Conservation (phyloP, 164 flowering plant genomes). For the Macadamia integrifolia region DNA sequence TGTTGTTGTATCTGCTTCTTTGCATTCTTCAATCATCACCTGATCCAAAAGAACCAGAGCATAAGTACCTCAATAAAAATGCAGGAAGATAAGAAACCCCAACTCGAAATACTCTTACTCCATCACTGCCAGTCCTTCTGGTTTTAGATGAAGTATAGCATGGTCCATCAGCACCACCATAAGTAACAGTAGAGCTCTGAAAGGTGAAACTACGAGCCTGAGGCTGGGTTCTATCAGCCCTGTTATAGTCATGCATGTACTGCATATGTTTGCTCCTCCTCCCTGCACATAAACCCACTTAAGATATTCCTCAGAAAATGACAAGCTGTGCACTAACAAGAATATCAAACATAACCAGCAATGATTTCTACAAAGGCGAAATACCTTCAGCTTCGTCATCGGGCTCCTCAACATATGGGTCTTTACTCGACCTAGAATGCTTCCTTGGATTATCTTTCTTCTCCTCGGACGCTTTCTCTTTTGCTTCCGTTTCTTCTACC, state of each 20-base stretch:
- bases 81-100: background rate
- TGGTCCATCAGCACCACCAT: constrained; percentile 87
- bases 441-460: constrained; percentile 25
- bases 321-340: background rate
- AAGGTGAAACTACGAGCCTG: constrained; percentile 32
- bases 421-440: constrained; percentile 26
- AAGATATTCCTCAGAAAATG: too few species aligned
- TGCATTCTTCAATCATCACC: constrained; percentile 71
- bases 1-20: constrained; percentile 73
- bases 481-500: constrained; percentile 18
- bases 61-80: constrained; percentile 1
- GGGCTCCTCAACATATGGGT: constrained; percentile 63
- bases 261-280: constrained; percentile 22
- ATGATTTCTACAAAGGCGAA: background rate
- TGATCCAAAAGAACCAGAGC: constrained; percentile 17
- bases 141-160: constrained; percentile 73
- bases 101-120: constrained; percentile 37
- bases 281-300: constrained; percentile 20
- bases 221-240: constrained; percentile 22
- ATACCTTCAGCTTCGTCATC: constrained; percentile 62
- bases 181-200: constrained; percentile 74
- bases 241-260: constrained; percentile 17
- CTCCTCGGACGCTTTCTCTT: constrained; percentile 6
- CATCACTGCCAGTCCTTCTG: constrained; percentile 78
- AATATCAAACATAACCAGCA: background rate